phyloP scores from a whole-genome alignment of 2,329 filamentous ascomycete species.

The Colletotrichum limetticola region DNA sequence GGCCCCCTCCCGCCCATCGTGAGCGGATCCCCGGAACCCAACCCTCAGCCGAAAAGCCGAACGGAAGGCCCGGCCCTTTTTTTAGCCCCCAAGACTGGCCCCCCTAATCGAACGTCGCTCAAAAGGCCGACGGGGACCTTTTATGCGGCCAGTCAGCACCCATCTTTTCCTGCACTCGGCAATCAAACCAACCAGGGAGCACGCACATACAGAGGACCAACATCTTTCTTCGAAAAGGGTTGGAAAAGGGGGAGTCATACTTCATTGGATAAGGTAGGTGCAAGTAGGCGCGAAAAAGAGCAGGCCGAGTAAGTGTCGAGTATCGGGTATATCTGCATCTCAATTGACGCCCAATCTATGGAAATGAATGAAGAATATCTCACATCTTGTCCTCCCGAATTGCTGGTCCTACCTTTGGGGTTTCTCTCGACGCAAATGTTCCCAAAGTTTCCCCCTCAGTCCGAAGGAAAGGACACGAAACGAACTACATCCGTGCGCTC shows the following conservation, averaged over 20 bases:
- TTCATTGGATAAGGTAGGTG: not conserved
- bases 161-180: conserved; percentile 3
- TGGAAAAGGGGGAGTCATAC: not conserved
- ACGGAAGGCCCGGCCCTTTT: not conserved
- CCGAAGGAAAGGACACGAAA: not conserved
- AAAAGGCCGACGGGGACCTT: no score
- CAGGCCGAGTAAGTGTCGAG: not conserved
- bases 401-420: no score
- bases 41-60: not conserved
- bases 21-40: not conserved
- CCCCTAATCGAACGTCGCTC: not conserved
- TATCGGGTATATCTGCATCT: not conserved
- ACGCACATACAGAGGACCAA: not conserved
- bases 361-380: no score
- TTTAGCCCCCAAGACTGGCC: not conserved
- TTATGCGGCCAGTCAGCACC: not conserved
- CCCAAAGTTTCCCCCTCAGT: not conserved
- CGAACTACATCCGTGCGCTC: conserved; percentile 1
- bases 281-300: not conserved
- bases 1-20: no score
- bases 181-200: conserved; percentile 21
- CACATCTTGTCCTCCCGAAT: not conserved
- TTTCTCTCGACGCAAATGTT: not conserved
- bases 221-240: not conserved
- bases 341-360: not conserved